These are phyloP conservation scores for Wickerhamiella cacticola DNA, from an alignment of 805 yeast genomes.

Conservation along the genomic window DNA sequence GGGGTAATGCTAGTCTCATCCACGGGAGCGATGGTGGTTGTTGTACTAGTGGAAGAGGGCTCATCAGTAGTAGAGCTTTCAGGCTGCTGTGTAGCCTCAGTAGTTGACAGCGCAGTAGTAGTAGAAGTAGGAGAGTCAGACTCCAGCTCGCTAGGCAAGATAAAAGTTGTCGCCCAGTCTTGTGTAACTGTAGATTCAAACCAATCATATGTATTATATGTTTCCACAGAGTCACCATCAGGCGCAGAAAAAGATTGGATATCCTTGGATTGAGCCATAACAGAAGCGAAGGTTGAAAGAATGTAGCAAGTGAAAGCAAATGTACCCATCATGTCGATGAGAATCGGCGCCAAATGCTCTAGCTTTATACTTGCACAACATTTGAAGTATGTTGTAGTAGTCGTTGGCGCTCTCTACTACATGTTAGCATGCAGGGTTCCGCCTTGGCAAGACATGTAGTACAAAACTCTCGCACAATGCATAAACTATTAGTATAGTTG, in stretches of 20 bases:
- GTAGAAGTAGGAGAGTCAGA: neutral
- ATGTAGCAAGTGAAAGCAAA: neutral
- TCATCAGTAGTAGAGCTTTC: neutral
- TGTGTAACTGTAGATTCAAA: conserved; percentile 5
- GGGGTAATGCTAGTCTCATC: neutral
- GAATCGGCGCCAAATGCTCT: neutral
- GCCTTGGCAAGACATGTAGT: neutral
- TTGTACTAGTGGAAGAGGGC: neutral
- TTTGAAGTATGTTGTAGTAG: too few species aligned
- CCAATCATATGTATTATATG: conserved; percentile 7
- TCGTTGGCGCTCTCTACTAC: too few species aligned
- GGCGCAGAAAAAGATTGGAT: neutral
- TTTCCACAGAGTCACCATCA: neutral
- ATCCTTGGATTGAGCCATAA: neutral
- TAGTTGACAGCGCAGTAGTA: neutral
- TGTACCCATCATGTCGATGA: neutral
- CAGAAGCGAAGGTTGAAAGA: neutral
- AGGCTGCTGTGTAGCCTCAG: neutral
- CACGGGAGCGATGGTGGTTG: neutral
- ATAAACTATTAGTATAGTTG: too few species aligned
- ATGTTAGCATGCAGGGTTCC: too few species aligned
- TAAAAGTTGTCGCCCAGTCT: neutral
- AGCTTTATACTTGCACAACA: neutral
- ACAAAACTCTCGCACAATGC: too few species aligned
- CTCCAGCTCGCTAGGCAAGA: conserved; percentile 1